phyloP scores from a whole-genome alignment of 257 asterid genomes.

The Gynochthodes officinalis region DNA sequence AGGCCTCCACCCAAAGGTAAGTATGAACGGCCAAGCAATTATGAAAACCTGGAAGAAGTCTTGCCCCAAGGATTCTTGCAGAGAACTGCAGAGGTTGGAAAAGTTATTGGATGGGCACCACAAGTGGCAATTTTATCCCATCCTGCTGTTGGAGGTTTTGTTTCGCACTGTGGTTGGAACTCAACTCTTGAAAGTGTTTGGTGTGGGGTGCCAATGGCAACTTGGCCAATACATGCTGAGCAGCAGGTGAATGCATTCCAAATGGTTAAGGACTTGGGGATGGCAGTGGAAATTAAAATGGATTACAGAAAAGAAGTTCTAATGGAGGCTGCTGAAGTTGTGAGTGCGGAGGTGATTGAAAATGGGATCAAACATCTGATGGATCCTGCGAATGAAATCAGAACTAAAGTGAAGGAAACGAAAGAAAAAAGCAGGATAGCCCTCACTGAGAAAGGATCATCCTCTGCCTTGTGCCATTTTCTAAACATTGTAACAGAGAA shows the following conservation, averaged over 20 bases:
- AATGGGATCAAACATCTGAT: constrained; percentile 17
- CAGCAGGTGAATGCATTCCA: constrained; percentile 26
- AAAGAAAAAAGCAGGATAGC: constrained; percentile 37
- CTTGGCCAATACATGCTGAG: constrained; percentile 32
- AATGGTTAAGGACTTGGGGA: constrained; percentile 27
- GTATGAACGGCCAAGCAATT: not conserved
- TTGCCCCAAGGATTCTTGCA: constrained; percentile 30
- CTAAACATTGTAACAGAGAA: constrained; percentile 35
- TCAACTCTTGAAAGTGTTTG: constrained; percentile 28
- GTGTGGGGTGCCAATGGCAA: constrained; percentile 30
- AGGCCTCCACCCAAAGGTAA: constrained; percentile 8
- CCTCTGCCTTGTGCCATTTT: constrained; percentile 30
- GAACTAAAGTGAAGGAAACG: constrained; percentile 49
- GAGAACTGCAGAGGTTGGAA: constrained; percentile 22
- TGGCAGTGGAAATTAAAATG: constrained; percentile 30
- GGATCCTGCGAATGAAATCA: constrained; percentile 22
- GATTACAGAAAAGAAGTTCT: constrained; percentile 14
- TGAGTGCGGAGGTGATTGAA: constrained; percentile 17
- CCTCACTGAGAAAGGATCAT: constrained; percentile 50
- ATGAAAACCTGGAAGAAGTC: constrained; percentile 16
- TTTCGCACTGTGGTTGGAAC: constrained; percentile 37
- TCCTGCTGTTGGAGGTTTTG: constrained; percentile 30
- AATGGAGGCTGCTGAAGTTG: not conserved
- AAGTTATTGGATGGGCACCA: constrained; percentile 35
- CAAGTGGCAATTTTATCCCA: constrained; percentile 28